These are phyloP conservation scores for Aspergillus oerlinghausenensis DNA, from an alignment of 2,329 filamentous ascomycete genomes.

Conservation along the genomic window DNA sequence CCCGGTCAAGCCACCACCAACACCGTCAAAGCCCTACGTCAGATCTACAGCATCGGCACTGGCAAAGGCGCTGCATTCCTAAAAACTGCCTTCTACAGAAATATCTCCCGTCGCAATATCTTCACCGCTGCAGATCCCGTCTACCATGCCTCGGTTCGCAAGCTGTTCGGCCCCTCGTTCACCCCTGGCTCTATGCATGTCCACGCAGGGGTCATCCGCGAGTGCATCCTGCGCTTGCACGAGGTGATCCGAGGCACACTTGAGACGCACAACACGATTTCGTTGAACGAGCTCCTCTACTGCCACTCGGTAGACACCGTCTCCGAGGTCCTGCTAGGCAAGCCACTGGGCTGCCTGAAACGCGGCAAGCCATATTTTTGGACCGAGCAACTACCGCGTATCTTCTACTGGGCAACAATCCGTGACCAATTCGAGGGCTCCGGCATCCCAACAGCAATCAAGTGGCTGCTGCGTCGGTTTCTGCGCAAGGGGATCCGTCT, in stretches of 20 bases:
- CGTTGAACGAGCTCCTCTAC: conserved; percentile 20
- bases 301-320: conserved; percentile 24
- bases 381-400: conserved; percentile 23
- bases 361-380: conserved; percentile 22
- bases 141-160: conserved; percentile 21
- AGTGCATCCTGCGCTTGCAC: conserved; percentile 19
- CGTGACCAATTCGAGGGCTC: conserved; percentile 24
- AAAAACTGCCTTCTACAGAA: conserved; percentile 21
- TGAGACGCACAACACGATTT: conserved; percentile 5
- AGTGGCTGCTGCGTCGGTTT: conserved; percentile 22
- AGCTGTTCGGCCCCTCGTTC: conserved; percentile 22
- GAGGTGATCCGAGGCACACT: conserved; percentile 10
- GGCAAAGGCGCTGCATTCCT: conserved; percentile 18
- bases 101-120: conserved; percentile 21
- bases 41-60: conserved; percentile 19
- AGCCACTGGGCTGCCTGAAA: conserved; percentile 21
- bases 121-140: conserved; percentile 21
- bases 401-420: conserved; percentile 25
- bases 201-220: conserved; percentile 18
- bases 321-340: conserved; percentile 21
- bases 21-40: conserved; percentile 19
- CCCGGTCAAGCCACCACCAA: conserved; percentile 23
- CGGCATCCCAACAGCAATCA: conserved; percentile 21
- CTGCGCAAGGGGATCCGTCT: conserved; percentile 21
- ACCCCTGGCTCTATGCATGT: conserved; percentile 18